Evolutionary conservation across 2,329 filamentous ascomycete genomes (phyloP).

Genomic region (Scolecobasidium constrictum): DNA sequence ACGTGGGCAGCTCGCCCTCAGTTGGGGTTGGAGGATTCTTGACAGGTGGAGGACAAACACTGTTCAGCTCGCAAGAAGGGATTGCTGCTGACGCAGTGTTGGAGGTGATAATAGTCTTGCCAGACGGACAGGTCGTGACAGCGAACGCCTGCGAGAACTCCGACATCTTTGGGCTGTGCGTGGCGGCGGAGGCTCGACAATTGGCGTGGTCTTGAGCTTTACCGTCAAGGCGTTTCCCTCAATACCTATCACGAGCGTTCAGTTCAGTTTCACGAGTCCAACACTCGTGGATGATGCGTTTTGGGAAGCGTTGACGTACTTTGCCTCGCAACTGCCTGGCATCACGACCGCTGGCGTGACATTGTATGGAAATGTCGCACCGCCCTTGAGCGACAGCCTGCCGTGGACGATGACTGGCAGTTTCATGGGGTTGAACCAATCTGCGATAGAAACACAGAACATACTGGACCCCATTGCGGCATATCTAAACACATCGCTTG

Average conservation of each 20-base stretch:
- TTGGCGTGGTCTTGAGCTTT: constrained; percentile 6
- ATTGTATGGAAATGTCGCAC: background rate
- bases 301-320: background rate
- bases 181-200: constrained; percentile 16
- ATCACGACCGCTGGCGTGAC: background rate
- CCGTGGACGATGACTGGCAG: background rate
- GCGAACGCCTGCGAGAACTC: constrained; percentile 24
- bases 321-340: background rate
- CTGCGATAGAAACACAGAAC: background rate
- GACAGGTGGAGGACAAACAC: constrained; percentile 24
- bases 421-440: background rate
- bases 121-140: constrained; percentile 13
- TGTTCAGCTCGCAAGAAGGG: constrained; percentile 28
- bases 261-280: background rate
- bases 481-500: background rate
- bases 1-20: background rate
- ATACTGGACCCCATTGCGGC: background rate
- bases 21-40: constrained; percentile 17
- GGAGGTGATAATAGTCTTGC: background rate
- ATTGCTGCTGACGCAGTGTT: constrained; percentile 5
- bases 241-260: background rate
- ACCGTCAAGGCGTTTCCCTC: constrained; percentile 7
- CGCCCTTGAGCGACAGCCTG: background rate
- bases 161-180: constrained; percentile 29
- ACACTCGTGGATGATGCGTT: background rate